Evolutionary conservation across 2,329 filamentous ascomycete genomes (phyloP).

Genomic region (Aureobasidium uvarum): DNA sequence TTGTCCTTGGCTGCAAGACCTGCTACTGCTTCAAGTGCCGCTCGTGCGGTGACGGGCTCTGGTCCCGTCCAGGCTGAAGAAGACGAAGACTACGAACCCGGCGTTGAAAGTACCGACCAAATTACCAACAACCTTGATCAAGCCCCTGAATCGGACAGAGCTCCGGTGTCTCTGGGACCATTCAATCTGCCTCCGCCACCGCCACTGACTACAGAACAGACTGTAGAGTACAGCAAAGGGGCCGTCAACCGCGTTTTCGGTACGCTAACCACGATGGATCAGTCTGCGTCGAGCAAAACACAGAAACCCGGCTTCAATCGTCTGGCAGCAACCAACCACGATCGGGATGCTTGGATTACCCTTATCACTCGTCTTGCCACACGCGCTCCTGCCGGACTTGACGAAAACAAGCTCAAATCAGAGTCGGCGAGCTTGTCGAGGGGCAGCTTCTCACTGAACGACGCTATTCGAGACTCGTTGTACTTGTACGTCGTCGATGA

Average conservation of each 20-base stretch:
- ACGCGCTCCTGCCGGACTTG: slow-evolving; percentile 68
- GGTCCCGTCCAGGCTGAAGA: slow-evolving; percentile 71
- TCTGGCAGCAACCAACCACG: slow-evolving; percentile 72
- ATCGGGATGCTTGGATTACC: slow-evolving; percentile 87
- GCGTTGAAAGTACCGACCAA: slow-evolving; percentile 74
- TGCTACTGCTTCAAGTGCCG: slow-evolving; percentile 34
- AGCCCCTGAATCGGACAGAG: slow-evolving; percentile 45
- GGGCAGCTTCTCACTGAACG: slow-evolving; percentile 54
- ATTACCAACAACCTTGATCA: slow-evolving; percentile 74
- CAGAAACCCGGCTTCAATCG: slow-evolving; percentile 74
- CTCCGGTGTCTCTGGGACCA: slow-evolving; percentile 62
- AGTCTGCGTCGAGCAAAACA: slow-evolving; percentile 51
- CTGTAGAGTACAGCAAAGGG: slow-evolving; percentile 69
- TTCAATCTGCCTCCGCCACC: slow-evolving; percentile 79
- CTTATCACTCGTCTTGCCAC: slow-evolving; percentile 83
- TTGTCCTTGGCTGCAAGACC: slow-evolving; percentile 40
- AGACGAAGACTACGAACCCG: slow-evolving; percentile 91
- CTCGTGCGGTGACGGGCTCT: slow-evolving; percentile 36
- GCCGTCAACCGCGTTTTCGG: slow-evolving; percentile 75
- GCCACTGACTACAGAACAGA: slow-evolving; percentile 67
- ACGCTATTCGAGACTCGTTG: slow-evolving; percentile 74
- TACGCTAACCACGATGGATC: slow-evolving; percentile 71
- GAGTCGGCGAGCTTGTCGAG: slow-evolving; percentile 48
- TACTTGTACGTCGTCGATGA: slow-evolving; percentile 88
- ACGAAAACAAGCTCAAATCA: slow-evolving; percentile 57